Conservation (phyloP, 176 grass and related monocot genomes). For the Pontederia paniculata region DNA sequence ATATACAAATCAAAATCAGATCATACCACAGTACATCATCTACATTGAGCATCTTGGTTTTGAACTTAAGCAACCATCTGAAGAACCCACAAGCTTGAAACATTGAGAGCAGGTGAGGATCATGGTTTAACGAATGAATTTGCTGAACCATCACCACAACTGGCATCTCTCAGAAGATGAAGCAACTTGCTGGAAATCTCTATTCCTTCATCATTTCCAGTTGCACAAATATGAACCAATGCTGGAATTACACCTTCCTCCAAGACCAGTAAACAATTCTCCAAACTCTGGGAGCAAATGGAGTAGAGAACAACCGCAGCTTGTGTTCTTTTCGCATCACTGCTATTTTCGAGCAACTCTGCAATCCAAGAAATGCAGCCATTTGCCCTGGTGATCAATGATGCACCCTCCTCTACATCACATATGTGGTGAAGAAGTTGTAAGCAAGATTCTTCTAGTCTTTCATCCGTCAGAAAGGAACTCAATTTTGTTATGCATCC, state of each 20-base stretch:
- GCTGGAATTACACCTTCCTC: constrained; percentile 90
- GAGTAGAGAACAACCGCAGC: constrained; percentile 47
- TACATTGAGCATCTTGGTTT: constrained; percentile 31
- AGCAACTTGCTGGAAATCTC: constrained; percentile 50
- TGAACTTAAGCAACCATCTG: constrained; percentile 23
- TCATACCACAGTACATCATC: no score
- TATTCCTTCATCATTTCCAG: constrained; percentile 54
- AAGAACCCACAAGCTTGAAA: constrained; percentile 15
- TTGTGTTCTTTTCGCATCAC: constrained; percentile 44
- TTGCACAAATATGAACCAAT: constrained; percentile 66
- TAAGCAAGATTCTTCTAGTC: constrained; percentile 43
- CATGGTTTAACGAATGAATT: constrained; percentile 39
- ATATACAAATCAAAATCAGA: no score
- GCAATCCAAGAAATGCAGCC: constrained; percentile 48
- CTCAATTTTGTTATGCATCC: constrained; percentile 54
- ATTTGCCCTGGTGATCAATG: constrained; percentile 35
- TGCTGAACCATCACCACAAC: constrained; percentile 29
- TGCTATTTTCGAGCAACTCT: constrained; percentile 63
- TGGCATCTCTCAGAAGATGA: constrained; percentile 63
- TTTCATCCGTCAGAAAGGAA: constrained; percentile 46
- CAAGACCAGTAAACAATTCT: constrained; percentile 66
- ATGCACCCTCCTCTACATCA: constrained; percentile 39
- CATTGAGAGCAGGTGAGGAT: constrained; percentile 9
- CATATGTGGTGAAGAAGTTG: constrained; percentile 53
- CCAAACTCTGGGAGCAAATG: constrained; percentile 43